Evolutionary conservation across 148 eudicot species (phyloP), one percentile per base, ranked within the genome.

Genomic region (Pouteria glomerata): DNA sequence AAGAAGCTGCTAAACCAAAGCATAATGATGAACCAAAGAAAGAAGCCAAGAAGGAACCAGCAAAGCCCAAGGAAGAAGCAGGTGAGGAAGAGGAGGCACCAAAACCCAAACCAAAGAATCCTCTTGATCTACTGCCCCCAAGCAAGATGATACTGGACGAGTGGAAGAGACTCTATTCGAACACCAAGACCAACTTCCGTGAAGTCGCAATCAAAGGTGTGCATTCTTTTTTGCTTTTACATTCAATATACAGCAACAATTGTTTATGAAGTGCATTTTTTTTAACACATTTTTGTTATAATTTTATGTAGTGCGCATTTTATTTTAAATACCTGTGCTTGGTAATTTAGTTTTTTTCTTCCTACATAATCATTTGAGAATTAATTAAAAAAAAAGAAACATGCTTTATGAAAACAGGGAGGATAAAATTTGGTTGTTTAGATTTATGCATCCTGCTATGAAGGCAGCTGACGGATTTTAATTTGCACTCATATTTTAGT

Each of bases 131-230:
- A 6, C 85, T 91, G 74, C 94, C 97, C 42, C 97, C 94, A 8
- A 91, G 97, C 57, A 85, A 76, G 82, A 91, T 91, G 97, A 37
- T 91, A 63, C 79, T 91, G 26, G 97, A 91, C 84, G 97, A 91
- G 1, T 91, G 97, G 97, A 91, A 91, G 81, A 84, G 97, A 76
- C 89, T 91, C 0, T 91, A 91, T 79, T 91, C 97, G 6, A 91
- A 91, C 81, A 91, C 97, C 45, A 89, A 89, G 69, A 79, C 83
- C 63, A 89, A 91, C 73, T 91, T 91, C 92, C 94, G 94, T 75
- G 97, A 91, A 78, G 92, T 91, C 74, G 93, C 97, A 37, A 83
- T 91, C 42, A 84, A 85, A 83, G 97, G 97, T 91, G 80, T 34
- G 23, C 26, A 12, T n/a, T 57, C 8, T 13, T 19, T 64, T 45